Conservation (phyloP, 1,139 yeast species). For the Saccharomyces pastorianus region DNA sequence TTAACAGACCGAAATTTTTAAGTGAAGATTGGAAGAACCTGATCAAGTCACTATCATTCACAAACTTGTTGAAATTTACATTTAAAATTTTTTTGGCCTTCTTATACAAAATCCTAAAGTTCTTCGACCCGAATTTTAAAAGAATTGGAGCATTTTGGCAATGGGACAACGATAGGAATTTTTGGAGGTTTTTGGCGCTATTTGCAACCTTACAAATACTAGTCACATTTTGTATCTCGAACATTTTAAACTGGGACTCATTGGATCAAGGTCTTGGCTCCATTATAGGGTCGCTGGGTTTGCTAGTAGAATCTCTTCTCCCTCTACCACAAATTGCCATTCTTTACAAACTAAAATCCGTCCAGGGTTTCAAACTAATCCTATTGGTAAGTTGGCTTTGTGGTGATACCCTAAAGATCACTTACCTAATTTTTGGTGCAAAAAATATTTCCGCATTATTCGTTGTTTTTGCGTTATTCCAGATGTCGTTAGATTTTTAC, state of each 20-base stretch:
- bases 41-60: conserved; percentile 15
- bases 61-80: conserved; percentile 16
- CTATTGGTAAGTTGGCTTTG: conserved; percentile 77
- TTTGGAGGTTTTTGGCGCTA: conserved; percentile 58
- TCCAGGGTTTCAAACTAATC: conserved; percentile 71
- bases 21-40: conserved; percentile 23
- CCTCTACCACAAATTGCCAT: conserved; percentile 84
- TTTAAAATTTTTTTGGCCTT: conserved; percentile 25
- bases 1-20: conserved; percentile 12
- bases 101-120: conserved; percentile 37
- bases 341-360: conserved; percentile 57
- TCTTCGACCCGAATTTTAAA: conserved; percentile 61
- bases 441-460: conserved; percentile 58
- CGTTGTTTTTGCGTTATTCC: conserved; percentile 70
- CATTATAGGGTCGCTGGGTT: conserved; percentile 60
- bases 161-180: conserved; percentile 56
- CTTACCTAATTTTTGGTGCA: conserved; percentile 67
- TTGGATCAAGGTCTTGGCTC: conserved; percentile 30
- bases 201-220: conserved; percentile 35
- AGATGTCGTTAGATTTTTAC: conserved; percentile 65
- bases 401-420: conserved; percentile 74
- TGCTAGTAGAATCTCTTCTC: conserved; percentile 69
- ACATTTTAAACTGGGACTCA: conserved; percentile 29
- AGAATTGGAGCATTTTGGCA: conserved; percentile 77
- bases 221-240: conserved; percentile 26